These are phyloP conservation scores for Kwoniella shivajii DNA, from an alignment of 1,284 basidiomycete species.

Conservation along the genomic window DNA sequence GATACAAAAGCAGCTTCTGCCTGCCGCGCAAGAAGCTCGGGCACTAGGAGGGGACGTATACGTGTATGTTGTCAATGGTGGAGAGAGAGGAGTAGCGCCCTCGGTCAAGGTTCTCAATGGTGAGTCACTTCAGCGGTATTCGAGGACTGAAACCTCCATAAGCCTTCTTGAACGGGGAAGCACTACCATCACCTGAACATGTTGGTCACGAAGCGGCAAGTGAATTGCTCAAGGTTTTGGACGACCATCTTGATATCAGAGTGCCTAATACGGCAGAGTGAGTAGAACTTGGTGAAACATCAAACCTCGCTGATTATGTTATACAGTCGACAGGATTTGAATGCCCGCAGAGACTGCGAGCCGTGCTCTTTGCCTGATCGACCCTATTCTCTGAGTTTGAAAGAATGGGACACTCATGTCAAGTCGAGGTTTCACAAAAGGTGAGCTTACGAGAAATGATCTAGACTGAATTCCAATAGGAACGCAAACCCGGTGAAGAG, in stretches of 20 bases:
- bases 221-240: slow-evolving; percentile 56
- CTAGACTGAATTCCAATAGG: neutral
- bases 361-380: slow-evolving; percentile 68
- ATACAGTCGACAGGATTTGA: slow-evolving; percentile 62
- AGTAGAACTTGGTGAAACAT: slow-evolving; percentile 32
- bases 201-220: slow-evolving; percentile 62
- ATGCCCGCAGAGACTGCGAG: slow-evolving; percentile 67
- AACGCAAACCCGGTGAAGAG: slow-evolving; percentile 13
- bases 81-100: slow-evolving; percentile 62
- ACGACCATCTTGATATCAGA: slow-evolving; percentile 55
- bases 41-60: slow-evolving; percentile 46
- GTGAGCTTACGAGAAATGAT: slow-evolving; percentile 19
- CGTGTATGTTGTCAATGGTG: slow-evolving; percentile 58
- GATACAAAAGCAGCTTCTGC: slow-evolving; percentile 88
- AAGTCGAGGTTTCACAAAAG: slow-evolving; percentile 64
- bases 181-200: slow-evolving; percentile 63
- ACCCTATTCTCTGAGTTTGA: slow-evolving; percentile 74
- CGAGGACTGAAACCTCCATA: neutral
- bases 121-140: slow-evolving; percentile 37
- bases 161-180: slow-evolving; percentile 65
- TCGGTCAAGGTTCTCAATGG: slow-evolving; percentile 62
- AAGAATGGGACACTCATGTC: slow-evolving; percentile 67
- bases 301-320: slow-evolving; percentile 3
- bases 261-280: slow-evolving; percentile 52
- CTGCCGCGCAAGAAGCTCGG: slow-evolving; percentile 65